Conservation (phyloP, 192 early-diverging fungal genomes). For the Coemansia sp. region DNA sequence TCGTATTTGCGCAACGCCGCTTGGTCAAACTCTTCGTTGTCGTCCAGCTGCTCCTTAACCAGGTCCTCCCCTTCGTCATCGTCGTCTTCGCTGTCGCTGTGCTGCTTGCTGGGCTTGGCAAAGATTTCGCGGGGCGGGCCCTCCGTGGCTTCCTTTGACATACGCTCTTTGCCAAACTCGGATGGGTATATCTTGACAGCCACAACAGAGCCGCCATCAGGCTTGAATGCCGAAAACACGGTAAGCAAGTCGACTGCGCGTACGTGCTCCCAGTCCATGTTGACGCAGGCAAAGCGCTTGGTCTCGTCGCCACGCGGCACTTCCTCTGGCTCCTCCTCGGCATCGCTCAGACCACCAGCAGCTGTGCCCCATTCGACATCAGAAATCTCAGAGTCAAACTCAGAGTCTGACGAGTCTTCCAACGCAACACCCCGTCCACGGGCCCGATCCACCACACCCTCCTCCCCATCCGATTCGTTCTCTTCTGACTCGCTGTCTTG, state of each 20-base stretch:
- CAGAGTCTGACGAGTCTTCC: constrained; percentile 37
- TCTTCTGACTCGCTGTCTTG: constrained; percentile 10
- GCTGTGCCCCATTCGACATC: constrained; percentile 36
- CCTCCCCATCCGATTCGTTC: constrained; percentile 23
- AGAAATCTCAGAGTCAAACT: constrained; percentile 39
- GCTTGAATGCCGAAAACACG: constrained; percentile 84
- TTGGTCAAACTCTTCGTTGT: constrained; percentile 80
- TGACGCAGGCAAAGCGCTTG: constrained; percentile 80
- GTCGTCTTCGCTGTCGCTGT: constrained; percentile 36
- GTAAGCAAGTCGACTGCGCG: constrained; percentile 84
- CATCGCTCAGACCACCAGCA: constrained; percentile 56
- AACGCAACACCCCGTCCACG: constrained; percentile 76
- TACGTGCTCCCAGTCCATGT: constrained; percentile 96
- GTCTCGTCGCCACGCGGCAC: constrained; percentile 65
- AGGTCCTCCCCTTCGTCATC: constrained; percentile 26
- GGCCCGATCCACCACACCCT: constrained; percentile 63
- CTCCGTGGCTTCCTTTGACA: constrained; percentile 49
- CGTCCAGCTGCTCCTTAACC: constrained; percentile 53
- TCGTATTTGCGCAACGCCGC: constrained; percentile 88
- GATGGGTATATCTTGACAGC: constrained; percentile 83
- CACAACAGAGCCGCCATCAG: constrained; percentile 66
- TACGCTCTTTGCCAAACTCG: constrained; percentile 73
- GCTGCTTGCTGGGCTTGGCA: constrained; percentile 29
- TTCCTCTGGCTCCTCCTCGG: constrained; percentile 59
- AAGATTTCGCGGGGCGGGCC: constrained; percentile 52